phyloP scores from a whole-genome alignment of 306 rosid genomes.

The Cotoneaster glaucophyllus region DNA sequence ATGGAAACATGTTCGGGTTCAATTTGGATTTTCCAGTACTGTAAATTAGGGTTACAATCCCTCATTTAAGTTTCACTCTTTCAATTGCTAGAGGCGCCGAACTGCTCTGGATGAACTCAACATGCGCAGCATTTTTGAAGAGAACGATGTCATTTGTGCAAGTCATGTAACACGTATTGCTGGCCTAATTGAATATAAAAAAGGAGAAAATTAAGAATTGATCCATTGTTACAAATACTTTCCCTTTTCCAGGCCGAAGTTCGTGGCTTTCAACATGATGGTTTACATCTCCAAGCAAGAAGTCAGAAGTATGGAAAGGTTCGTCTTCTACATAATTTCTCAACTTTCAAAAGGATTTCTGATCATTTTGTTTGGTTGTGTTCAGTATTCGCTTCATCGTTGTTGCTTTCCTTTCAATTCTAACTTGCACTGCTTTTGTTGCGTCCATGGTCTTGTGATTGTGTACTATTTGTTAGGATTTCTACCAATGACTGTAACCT shows the following conservation, averaged over 20 bases:
- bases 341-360: too few relatives aligned
- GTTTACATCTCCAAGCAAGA: conserved; percentile 95
- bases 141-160: conserved; percentile 86
- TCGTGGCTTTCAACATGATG: conserved; percentile 81
- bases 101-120: conserved; percentile 87
- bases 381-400: background rate
- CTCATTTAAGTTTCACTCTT: conserved; percentile 2
- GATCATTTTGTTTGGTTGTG: background rate
- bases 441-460: background rate
- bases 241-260: conserved; percentile 64
- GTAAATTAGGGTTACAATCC: background rate
- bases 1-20: background rate
- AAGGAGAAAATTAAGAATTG: background rate
- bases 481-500: background rate
- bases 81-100: conserved; percentile 65
- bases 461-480: background rate
- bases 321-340: background rate
- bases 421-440: background rate
- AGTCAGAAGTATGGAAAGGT: conserved; percentile 96
- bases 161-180: conserved; percentile 11
- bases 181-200: background rate
- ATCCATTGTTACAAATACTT: background rate
- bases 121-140: conserved; percentile 83
- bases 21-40: background rate
- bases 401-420: background rate